Conservation (phyloP, 1,284 basidiomycete genomes). For the Peniophora sp. region DNA sequence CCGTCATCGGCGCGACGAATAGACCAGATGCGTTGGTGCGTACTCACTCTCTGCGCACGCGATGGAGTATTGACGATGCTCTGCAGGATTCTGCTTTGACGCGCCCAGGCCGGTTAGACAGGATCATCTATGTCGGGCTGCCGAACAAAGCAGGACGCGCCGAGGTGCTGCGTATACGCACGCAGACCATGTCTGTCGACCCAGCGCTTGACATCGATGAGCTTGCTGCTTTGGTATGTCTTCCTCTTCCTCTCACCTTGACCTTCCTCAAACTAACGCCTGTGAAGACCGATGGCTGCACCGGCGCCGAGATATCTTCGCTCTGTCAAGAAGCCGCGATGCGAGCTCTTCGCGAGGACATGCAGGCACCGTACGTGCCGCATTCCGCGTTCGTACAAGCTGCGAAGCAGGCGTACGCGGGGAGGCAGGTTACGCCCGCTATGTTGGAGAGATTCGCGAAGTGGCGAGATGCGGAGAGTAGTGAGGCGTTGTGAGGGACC, state of each 20-base stretch:
- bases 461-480: slow-evolving; percentile 34
- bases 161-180: slow-evolving; percentile 81
- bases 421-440: slow-evolving; percentile 77
- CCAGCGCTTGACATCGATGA: slow-evolving; percentile 58
- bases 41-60: neutral
- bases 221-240: slow-evolving; percentile 60
- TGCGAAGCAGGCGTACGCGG: slow-evolving; percentile 54
- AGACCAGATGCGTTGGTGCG: slow-evolving; percentile 86
- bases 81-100: slow-evolving; percentile 86
- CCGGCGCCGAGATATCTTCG: slow-evolving; percentile 89
- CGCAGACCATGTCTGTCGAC: slow-evolving; percentile 75
- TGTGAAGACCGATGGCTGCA: slow-evolving; percentile 91
- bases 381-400: slow-evolving; percentile 72
- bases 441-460: slow-evolving; percentile 65
- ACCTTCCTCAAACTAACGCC: neutral
- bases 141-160: slow-evolving; percentile 74
- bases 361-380: slow-evolving; percentile 71
- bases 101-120: slow-evolving; percentile 92
- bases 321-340: slow-evolving; percentile 97
- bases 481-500: too few species aligned
- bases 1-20: slow-evolving; percentile 94
- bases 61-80: neutral
- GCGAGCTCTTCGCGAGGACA: slow-evolving; percentile 81
- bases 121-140: slow-evolving; percentile 91
- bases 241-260: neutral